Conservation (phyloP, 2,329 filamentous ascomycete genomes). For the Lachnellula hyalina region DNA sequence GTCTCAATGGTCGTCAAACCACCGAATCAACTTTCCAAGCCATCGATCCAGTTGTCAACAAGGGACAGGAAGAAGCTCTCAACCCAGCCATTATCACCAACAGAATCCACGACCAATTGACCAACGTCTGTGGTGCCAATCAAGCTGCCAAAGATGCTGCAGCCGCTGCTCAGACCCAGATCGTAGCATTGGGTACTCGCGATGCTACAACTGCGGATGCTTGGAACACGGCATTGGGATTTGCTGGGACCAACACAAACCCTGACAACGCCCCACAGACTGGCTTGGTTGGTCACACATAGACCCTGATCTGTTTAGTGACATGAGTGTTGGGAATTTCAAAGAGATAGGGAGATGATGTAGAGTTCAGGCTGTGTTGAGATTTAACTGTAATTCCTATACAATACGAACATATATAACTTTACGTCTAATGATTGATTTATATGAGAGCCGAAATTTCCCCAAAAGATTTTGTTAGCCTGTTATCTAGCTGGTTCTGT, state of each 20-base stretch:
- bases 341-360: too few relatives aligned
- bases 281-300: conserved; percentile 28
- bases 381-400: too few relatives aligned
- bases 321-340: too few relatives aligned
- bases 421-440: too few relatives aligned
- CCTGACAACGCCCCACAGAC: conserved; percentile 28
- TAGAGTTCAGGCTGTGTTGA: too few relatives aligned
- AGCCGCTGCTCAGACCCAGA: conserved; percentile 46
- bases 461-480: too few relatives aligned
- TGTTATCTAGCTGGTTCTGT: too few relatives aligned
- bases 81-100: conserved; percentile 73
- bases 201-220: conserved; percentile 44
- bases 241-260: conserved; percentile 28
- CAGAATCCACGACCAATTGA: conserved; percentile 64
- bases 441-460: too few relatives aligned
- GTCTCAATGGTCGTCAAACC: conserved; percentile 44
- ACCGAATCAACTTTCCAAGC: conserved; percentile 65
- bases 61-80: conserved; percentile 60
- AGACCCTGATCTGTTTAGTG: background rate
- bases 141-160: conserved; percentile 52
- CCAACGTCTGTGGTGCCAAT: conserved; percentile 60
- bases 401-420: too few relatives aligned
- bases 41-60: conserved; percentile 52
- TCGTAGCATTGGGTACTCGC: conserved; percentile 44
- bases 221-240: conserved; percentile 36